phyloP scores from a whole-genome alignment of 768 basidiomycete species.

The Leucocoprinus sp. region DNA sequence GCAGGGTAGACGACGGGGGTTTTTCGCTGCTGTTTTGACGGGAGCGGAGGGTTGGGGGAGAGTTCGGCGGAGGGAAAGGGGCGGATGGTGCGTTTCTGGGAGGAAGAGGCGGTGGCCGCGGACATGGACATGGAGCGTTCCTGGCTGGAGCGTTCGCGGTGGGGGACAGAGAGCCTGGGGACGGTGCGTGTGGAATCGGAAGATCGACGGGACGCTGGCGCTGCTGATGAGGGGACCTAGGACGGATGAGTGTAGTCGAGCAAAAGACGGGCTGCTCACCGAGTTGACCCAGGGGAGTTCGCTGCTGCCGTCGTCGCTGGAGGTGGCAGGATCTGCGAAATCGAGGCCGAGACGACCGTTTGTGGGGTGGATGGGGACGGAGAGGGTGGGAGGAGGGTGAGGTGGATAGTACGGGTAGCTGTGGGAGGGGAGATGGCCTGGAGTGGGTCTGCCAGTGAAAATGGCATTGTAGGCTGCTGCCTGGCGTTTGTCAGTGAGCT shows the following conservation, averaged over 20 bases:
- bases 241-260: too few species aligned
- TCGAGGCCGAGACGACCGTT: conserved; percentile 51
- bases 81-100: conserved; percentile 20
- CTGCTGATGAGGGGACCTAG: conserved; percentile 18
- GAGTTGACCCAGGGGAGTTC: conserved; percentile 57
- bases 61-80: conserved; percentile 25
- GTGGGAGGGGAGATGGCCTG: conserved; percentile 34
- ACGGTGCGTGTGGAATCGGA: conserved; percentile 63
- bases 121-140: conserved; percentile 78
- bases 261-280: too few species aligned
- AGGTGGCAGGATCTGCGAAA: conserved; percentile 31
- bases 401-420: conserved; percentile 16
- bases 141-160: conserved; percentile 52
- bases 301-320: conserved; percentile 39
- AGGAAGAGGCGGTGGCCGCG: conserved; percentile 32
- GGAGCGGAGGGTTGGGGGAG: conserved; percentile 26
- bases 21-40: conserved; percentile 36
- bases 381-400: conserved; percentile 14
- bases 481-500: conserved; percentile 63
- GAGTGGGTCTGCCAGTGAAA: conserved; percentile 72
- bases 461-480: conserved; percentile 82
- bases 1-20: conserved; percentile 91
- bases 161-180: conserved; percentile 39
- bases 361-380: conserved; percentile 26
- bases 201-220: conserved; percentile 46